phyloP scores from a whole-genome alignment of 176 grass and related monocot species.

The Oryza meyeriana region DNA sequence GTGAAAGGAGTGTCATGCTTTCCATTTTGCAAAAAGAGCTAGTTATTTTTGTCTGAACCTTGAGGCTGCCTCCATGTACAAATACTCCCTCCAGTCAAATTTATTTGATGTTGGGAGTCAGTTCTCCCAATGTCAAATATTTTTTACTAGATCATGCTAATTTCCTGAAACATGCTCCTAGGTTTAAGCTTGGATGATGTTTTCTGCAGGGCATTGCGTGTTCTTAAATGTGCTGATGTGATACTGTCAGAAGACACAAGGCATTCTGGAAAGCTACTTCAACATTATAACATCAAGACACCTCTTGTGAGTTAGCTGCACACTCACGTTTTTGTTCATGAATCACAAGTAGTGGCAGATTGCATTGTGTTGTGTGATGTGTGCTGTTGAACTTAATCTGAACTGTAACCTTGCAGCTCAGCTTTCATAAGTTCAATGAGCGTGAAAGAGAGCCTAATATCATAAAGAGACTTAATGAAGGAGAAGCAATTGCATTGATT shows the following conservation, averaged over 20 bases:
- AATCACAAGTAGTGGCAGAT: conserved; percentile 14
- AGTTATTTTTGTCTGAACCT: not conserved
- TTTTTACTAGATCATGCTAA: not conserved
- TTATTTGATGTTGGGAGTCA: too few relatives aligned
- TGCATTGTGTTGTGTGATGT: not conserved
- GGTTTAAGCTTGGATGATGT: conserved; percentile 2
- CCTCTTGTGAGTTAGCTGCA: conserved; percentile 66
- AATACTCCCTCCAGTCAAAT: too few relatives aligned
- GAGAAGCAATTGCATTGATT: conserved; percentile 87
- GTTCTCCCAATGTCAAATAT: too few relatives aligned
- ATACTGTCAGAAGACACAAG: conserved; percentile 97
- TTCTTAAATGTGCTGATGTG: conserved; percentile 80
- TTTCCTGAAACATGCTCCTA: conserved; percentile 21
- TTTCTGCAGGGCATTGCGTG: conserved; percentile 69
- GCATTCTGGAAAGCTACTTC: conserved; percentile 95
- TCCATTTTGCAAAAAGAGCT: not conserved
- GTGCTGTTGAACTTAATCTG: not conserved
- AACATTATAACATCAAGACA: conserved; percentile 88
- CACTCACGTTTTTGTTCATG: conserved; percentile 15
- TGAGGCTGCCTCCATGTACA: not conserved
- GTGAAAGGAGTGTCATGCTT: not conserved
- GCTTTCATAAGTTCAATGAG: conserved; percentile 98
- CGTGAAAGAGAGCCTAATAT: conserved; percentile 76
- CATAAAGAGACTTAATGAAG: conserved; percentile 78
- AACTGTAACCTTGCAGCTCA: conserved; percentile 58